Evolutionary conservation across 169 alveolate species (phyloP).

Genomic region (Condylostoma magnum): DNA sequence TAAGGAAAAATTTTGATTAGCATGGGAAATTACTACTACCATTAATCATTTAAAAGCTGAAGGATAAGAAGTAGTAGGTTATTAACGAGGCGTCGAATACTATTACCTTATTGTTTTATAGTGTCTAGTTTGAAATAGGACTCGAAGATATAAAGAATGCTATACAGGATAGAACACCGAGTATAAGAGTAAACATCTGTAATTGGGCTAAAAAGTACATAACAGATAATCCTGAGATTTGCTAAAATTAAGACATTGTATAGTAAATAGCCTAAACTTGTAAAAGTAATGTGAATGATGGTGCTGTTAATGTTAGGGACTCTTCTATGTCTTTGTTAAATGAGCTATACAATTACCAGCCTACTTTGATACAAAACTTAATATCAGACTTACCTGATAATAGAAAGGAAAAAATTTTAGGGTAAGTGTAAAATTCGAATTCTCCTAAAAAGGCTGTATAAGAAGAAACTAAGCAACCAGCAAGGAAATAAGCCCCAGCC

Average conservation of each 20-base stretch:
- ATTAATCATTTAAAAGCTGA: slow-evolving; percentile 1
- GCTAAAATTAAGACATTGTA: background rate
- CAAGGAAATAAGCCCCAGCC: slow-evolving; percentile 2
- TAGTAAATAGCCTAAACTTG: background rate
- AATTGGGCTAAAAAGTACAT: background rate
- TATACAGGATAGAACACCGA: slow-evolving; percentile 30
- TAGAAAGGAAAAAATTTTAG: too few relatives aligned
- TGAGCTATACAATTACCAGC: background rate
- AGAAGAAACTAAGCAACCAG: slow-evolving; percentile 17
- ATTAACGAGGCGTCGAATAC: background rate
- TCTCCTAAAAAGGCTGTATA: too few relatives aligned
- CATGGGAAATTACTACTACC: slow-evolving; percentile 16
- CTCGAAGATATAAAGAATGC: slow-evolving; percentile 23
- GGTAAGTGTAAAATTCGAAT: too few relatives aligned
- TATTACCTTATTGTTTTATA: background rate
- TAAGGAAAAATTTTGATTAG: background rate
- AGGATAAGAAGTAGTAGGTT: slow-evolving; percentile 16
- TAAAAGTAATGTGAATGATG: slow-evolving; percentile 8
- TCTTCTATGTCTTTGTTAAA: background rate
- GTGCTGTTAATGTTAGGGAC: slow-evolving; percentile 14
- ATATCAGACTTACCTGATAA: slow-evolving; percentile 12
- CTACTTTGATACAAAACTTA: background rate
- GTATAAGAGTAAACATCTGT: background rate
- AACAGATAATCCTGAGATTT: background rate
- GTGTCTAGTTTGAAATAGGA: background rate